Evolutionary conservation across 2,329 filamentous ascomycete genomes (phyloP).

Genomic region (Talaromyces atroroseus): DNA sequence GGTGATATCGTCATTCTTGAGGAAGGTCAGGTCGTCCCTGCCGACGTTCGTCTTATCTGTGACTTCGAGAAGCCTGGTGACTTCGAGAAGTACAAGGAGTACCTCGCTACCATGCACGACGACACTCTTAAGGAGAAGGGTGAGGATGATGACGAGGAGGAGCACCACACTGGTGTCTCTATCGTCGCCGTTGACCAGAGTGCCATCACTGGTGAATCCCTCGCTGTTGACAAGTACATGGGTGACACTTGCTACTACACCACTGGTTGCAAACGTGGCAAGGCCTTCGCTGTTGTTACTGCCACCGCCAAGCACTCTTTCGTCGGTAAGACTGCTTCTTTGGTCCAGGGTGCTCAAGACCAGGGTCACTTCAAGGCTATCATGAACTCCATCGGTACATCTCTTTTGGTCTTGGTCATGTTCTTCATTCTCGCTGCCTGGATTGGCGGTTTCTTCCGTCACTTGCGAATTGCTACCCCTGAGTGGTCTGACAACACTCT

Average conservation of each 20-base stretch:
- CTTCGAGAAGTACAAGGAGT: slow-evolving; percentile 57
- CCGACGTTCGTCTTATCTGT: slow-evolving; percentile 63
- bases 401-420: slow-evolving; percentile 64
- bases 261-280: slow-evolving; percentile 70
- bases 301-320: slow-evolving; percentile 63
- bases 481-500: slow-evolving; percentile 53
- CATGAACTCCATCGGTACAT: slow-evolving; percentile 69
- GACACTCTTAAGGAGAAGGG: slow-evolving; percentile 49
- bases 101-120: slow-evolving; percentile 52
- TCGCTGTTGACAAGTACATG: slow-evolving; percentile 56
- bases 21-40: slow-evolving; percentile 62
- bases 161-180: slow-evolving; percentile 55
- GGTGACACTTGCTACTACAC: slow-evolving; percentile 68
- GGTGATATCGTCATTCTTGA: slow-evolving; percentile 66
- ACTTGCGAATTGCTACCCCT: slow-evolving; percentile 47
- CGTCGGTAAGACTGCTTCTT: slow-evolving; percentile 64
- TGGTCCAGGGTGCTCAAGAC: slow-evolving; percentile 66
- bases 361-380: slow-evolving; percentile 71
- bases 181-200: slow-evolving; percentile 67
- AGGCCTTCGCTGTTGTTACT: slow-evolving; percentile 61
- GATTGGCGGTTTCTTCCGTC: slow-evolving; percentile 68
- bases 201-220: slow-evolving; percentile 69
- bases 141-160: slow-evolving; percentile 50
- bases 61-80: slow-evolving; percentile 60
- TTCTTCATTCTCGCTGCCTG: slow-evolving; percentile 65